phyloP scores from a whole-genome alignment of 2,329 filamentous ascomycete genomes.

The Phyllosticta capitalensis region DNA sequence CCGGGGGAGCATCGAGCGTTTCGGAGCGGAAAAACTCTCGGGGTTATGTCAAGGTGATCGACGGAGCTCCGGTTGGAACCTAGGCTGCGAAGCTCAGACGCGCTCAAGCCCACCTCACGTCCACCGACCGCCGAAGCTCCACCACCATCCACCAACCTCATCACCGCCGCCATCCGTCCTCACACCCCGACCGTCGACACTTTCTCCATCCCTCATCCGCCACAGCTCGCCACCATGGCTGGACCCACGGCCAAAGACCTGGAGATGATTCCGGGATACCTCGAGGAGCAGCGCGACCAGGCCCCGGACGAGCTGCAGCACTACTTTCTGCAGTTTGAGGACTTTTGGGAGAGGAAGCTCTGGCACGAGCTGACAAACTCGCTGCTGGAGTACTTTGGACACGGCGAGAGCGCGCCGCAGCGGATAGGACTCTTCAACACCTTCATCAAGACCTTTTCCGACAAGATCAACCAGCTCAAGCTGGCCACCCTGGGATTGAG shows the following conservation, averaged over 20 bases:
- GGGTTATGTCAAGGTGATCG: constrained; percentile 6
- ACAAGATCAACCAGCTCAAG: constrained; percentile 98
- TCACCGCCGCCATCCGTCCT: constrained; percentile 12
- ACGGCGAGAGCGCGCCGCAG: constrained; percentile 70
- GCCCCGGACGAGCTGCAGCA: constrained; percentile 82
- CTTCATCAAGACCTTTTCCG: constrained; percentile 92
- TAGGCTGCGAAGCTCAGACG: constrained; percentile 1
- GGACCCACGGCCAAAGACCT: constrained; percentile 54
- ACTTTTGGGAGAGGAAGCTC: constrained; percentile 95
- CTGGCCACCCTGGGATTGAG: constrained; percentile 83
- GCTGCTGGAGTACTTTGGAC: constrained; percentile 78
- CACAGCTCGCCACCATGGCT: constrained; percentile 22
- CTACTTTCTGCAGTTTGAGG: constrained; percentile 85
- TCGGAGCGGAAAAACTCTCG: neutral
- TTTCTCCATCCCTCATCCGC: neutral
- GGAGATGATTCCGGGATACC: constrained; percentile 85
- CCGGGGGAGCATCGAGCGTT: neutral
- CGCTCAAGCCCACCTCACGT: neutral
- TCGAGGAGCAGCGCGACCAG: constrained; percentile 78
- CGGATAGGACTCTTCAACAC: constrained; percentile 85
- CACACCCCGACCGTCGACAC: constrained; percentile 4
- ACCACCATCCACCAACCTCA: constrained; percentile 15
- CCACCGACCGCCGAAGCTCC: constrained; percentile 9
- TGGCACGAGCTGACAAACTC: constrained; percentile 97
- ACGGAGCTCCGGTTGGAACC: constrained; percentile 2